These are phyloP conservation scores for Alternaria hordeiaustralica DNA, from an alignment of 2,329 filamentous ascomycete species.

Conservation along the genomic window DNA sequence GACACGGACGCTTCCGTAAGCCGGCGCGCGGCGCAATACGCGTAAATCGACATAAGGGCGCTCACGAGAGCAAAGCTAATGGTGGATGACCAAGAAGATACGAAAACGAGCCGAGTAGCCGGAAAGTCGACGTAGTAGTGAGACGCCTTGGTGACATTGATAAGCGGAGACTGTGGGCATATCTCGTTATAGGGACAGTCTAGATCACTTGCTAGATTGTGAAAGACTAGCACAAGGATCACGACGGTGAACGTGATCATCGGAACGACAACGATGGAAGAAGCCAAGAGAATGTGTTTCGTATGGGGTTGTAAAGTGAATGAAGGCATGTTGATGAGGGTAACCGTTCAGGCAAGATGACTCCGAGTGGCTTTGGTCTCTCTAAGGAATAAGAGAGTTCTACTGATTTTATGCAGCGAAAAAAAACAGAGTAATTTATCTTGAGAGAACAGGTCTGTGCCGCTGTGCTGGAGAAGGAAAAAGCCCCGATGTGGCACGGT, in stretches of 20 bases:
- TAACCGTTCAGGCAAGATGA: not conserved
- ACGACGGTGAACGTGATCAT: not conserved
- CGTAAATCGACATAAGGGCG: not conserved
- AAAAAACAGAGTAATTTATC: not conserved
- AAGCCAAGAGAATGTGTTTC: not conserved
- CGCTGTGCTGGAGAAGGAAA: rapidly evolving
- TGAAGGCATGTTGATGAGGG: not conserved
- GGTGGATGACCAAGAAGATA: not conserved
- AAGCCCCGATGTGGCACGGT: not conserved
- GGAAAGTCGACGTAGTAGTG: not conserved
- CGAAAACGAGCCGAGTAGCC: not conserved
- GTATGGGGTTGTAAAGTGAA: not conserved
- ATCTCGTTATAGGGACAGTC: not conserved
- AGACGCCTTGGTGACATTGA: not conserved
- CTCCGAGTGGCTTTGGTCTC: not conserved
- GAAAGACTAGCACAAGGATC: not conserved
- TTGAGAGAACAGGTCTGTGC: not conserved
- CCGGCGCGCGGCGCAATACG: not conserved
- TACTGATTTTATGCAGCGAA: not conserved
- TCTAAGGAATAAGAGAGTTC: not conserved
- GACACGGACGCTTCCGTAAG: too few relatives aligned
- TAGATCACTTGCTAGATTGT: not conserved
- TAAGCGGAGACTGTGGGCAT: not conserved
- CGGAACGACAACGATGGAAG: not conserved
- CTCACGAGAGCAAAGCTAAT: not conserved